Percentiles rank a stretch among this genome's conserved stretches.
These are phyloP conservation scores for Sporothrix brasiliensis DNA, from an alignment of 2,329 filamentous ascomycete species.

Conservation along the genomic window DNA sequence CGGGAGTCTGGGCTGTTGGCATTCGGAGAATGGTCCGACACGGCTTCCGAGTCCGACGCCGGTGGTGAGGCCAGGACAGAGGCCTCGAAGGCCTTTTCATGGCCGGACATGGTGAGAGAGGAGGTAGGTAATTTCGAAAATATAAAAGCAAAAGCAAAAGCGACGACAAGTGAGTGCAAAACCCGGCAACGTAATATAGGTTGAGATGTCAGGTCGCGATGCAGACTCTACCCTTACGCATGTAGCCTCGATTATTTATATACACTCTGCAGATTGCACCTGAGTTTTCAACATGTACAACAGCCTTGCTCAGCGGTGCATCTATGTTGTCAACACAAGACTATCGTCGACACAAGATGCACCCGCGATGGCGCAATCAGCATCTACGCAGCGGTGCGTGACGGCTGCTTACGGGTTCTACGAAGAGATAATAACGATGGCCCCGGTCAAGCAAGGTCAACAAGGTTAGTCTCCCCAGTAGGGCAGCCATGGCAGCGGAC, in stretches of 20 bases:
- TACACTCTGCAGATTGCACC: not conserved
- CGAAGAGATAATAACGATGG: too few species aligned
- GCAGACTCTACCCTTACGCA: not conserved
- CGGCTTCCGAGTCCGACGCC: not conserved
- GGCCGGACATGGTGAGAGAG: not conserved
- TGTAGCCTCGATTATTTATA: not conserved
- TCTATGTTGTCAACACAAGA: not conserved
- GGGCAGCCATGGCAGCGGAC: not conserved
- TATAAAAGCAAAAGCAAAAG: not conserved
- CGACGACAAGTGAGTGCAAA: not conserved
- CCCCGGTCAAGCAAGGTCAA: not conserved
- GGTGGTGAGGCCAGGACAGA: not conserved
- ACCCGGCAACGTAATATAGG: too few species aligned
- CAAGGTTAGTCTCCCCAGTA: not conserved
- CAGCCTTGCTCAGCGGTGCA: not conserved
- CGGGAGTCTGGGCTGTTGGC: not conserved
- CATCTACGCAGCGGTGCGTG: not conserved
- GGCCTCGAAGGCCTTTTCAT: not conserved
- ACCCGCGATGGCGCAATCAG: conserved; percentile 17
- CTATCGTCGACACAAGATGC: conserved; percentile 19
- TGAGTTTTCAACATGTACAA: too few species aligned
- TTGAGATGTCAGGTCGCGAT: not conserved
- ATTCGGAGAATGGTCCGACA: not conserved
- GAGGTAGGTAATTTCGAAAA: not conserved
- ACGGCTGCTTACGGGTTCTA: too few species aligned